These are phyloP conservation scores for Euphorbia pulcherrima DNA, from an alignment of 345 rosid genomes.

Conservation along the genomic window DNA sequence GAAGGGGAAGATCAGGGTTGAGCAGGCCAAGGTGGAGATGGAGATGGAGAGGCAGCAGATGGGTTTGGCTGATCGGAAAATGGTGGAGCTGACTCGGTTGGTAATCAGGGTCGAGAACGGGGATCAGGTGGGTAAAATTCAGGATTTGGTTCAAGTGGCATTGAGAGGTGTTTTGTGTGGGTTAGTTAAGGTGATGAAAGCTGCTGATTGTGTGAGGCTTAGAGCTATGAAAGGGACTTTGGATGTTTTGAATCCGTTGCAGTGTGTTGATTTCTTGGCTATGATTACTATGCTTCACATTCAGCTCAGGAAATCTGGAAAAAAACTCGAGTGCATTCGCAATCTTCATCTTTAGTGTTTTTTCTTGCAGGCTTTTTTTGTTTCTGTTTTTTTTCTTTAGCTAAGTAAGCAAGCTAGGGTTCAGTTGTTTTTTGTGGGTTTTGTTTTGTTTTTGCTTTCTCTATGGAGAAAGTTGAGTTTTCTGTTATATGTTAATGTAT, in stretches of 20 bases:
- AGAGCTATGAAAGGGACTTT: conserved; percentile 70
- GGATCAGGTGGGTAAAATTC: conserved; percentile 20
- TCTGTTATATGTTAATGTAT: neutral
- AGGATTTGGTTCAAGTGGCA: conserved; percentile 45
- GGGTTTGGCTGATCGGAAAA: conserved; percentile 53
- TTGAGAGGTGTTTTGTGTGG: conserved; percentile 37
- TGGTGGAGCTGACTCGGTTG: conserved; percentile 57
- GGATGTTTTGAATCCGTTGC: conserved; percentile 54
- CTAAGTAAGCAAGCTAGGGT: neutral
- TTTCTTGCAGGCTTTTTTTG: neutral
- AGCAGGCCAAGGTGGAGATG: conserved; percentile 70
- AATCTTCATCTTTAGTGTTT: neutral
- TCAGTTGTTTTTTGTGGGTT: neutral
- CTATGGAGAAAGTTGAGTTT: neutral
- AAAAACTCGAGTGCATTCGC: conserved; percentile 1
- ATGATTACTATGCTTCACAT: conserved; percentile 45
- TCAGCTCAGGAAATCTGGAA: conserved; percentile 53
- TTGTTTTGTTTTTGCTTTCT: neutral
- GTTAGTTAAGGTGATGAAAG: conserved; percentile 66
- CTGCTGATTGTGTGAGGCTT: conserved; percentile 74
- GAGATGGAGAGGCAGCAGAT: conserved; percentile 89
- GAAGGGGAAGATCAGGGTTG: conserved; percentile 48
- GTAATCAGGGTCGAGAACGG: conserved; percentile 23
- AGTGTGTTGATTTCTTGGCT: conserved; percentile 62
- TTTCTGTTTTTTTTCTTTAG: neutral